Evolutionary conservation across 805 yeast genomes (phyloP).

Genomic region (Cyberlindnera subsufficiens): DNA sequence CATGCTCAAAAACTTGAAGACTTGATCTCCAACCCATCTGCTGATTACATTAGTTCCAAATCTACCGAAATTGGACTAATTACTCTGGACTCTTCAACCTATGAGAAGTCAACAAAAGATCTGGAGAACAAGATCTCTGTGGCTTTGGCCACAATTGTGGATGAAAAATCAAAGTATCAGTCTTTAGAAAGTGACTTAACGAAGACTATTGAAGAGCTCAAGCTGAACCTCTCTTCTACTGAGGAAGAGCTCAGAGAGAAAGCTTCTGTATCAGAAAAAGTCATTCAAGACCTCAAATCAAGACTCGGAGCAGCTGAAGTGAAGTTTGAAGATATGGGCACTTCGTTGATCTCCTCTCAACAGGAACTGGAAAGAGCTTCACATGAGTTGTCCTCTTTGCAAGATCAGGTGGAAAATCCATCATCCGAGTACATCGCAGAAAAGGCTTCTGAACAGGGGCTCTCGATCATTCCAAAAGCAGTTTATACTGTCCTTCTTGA

Average conservation of each 20-base stretch:
- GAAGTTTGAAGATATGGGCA: constrained; percentile 2
- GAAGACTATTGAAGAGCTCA: constrained; percentile 1
- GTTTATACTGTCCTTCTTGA: constrained; percentile 19
- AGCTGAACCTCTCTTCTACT: constrained; percentile 1
- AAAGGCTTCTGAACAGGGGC: constrained; percentile 25
- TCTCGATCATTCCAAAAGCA: constrained; percentile 20
- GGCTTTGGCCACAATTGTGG: neutral
- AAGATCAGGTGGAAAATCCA: constrained; percentile 25
- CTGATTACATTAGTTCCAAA: constrained; percentile 23
- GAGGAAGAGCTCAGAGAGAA: constrained; percentile 6
- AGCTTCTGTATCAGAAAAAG: constrained; percentile 5
- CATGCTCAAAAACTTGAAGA: constrained; percentile 5
- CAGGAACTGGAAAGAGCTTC: constrained; percentile 1
- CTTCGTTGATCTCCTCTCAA: neutral
- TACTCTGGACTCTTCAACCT: constrained; percentile 7
- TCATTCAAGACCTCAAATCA: constrained; percentile 14
- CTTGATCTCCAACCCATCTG: constrained; percentile 25
- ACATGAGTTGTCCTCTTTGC: constrained; percentile 1
- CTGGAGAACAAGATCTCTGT: neutral
- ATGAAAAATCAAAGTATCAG: neutral
- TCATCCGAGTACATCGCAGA: constrained; percentile 24
- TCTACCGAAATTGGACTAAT: constrained; percentile 23
- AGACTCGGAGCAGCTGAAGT: constrained; percentile 1
- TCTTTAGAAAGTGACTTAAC: neutral
- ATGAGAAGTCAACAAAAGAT: constrained; percentile 4